Conservation (phyloP, 768 basidiomycete genomes). For the Rhodocollybia butyracea region DNA sequence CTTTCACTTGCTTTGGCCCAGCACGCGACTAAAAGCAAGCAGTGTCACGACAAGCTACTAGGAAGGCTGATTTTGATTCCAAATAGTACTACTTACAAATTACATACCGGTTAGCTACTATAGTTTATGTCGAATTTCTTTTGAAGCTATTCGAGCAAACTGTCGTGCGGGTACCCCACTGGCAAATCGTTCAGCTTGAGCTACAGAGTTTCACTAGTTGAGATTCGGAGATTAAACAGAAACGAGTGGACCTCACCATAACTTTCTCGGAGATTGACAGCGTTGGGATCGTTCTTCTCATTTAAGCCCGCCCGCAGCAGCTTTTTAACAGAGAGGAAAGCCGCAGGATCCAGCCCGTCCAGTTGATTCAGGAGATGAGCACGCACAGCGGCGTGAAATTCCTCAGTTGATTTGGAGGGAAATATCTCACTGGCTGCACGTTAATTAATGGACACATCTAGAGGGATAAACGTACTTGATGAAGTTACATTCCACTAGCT, state of each 20-base stretch:
- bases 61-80: too few species aligned
- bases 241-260: slow-evolving; percentile 36
- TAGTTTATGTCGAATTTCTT: slow-evolving; percentile 66
- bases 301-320: slow-evolving; percentile 53
- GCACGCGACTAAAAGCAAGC: too few species aligned
- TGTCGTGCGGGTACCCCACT: slow-evolving; percentile 54
- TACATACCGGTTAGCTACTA: slow-evolving; percentile 16
- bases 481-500: slow-evolving; percentile 59
- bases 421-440: slow-evolving; percentile 49
- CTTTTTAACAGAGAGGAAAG: slow-evolving; percentile 49
- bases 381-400: slow-evolving; percentile 54
- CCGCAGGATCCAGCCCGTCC: slow-evolving; percentile 51
- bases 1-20: too few species aligned
- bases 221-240: neutral
- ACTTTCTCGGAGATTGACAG: slow-evolving; percentile 64
- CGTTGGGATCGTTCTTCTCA: slow-evolving; percentile 63
- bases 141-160: slow-evolving; percentile 55
- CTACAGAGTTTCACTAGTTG: slow-evolving; percentile 20
- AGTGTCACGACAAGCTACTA: too few species aligned
- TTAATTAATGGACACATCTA: neutral
- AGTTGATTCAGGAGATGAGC: slow-evolving; percentile 49
- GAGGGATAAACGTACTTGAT: slow-evolving; percentile 46
- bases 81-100: too few species aligned
- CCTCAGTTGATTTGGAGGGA: slow-evolving; percentile 44
- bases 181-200: slow-evolving; percentile 62